These are phyloP conservation scores for Macadamia tetraphylla DNA, from an alignment of 164 flowering plant species.

Conservation along the genomic window DNA sequence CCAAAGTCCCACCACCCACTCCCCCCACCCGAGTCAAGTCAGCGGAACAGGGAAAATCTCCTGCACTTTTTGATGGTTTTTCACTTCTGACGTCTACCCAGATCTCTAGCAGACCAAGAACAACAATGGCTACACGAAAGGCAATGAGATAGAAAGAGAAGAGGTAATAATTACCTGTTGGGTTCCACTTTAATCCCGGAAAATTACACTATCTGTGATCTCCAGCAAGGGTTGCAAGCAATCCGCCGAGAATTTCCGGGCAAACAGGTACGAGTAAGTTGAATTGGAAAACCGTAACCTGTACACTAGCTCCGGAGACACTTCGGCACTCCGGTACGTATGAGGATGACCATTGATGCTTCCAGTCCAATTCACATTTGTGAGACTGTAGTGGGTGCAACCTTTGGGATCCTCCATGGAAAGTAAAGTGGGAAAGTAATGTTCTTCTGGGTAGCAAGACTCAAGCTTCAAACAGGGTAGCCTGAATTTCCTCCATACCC, in stretches of 20 bases:
- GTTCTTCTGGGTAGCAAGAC: constrained; percentile 92
- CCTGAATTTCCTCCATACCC: constrained; percentile 73
- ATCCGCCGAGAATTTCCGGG: constrained; percentile 77
- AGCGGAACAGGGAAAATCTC: not conserved
- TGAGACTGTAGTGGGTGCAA: constrained; percentile 57
- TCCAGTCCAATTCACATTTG: constrained; percentile 86
- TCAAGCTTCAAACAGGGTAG: constrained; percentile 56
- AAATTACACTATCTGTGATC: constrained; percentile 55
- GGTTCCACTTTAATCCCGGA: constrained; percentile 40
- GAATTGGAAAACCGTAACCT: constrained; percentile 56
- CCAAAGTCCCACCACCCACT: too few relatives aligned
- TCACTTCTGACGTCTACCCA: not conserved
- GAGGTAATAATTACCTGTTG: not conserved
- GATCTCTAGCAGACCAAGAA: not conserved
- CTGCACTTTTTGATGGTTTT: too few relatives aligned
- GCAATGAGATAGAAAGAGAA: not conserved
- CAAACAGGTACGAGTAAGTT: constrained; percentile 58
- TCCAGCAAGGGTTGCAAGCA: constrained; percentile 60
- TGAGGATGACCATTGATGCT: constrained; percentile 74
- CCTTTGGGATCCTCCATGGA: constrained; percentile 74
- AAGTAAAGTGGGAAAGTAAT: constrained; percentile 80
- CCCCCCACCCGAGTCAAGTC: not conserved
- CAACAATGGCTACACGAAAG: not conserved
- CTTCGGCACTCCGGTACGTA: constrained; percentile 48
- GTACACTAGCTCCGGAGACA: constrained; percentile 48